These are phyloP conservation scores for Phylloporus arenicola DNA, from an alignment of 768 basidiomycete genomes.

Conservation along the genomic window DNA sequence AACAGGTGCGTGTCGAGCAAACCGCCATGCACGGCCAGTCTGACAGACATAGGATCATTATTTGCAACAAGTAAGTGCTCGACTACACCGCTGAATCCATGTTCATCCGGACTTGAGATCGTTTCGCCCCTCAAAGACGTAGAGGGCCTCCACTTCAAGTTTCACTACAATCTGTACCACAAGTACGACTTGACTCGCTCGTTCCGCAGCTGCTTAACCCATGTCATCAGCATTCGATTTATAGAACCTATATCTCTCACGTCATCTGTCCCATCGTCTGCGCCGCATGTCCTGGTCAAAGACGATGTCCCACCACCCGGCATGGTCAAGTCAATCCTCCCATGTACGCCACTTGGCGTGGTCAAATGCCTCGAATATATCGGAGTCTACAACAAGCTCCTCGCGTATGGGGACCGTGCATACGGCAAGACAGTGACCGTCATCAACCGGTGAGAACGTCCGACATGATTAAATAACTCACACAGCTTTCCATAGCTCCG, in stretches of 20 bases:
- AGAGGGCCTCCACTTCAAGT: conserved; percentile 94
- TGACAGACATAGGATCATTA: conserved; percentile 73
- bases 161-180: conserved; percentile 91
- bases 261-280: conserved; percentile 36
- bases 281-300: conserved; percentile 30
- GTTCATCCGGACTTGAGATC: conserved; percentile 43
- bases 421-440: conserved; percentile 91
- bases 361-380: conserved; percentile 91
- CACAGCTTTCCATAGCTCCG: conserved; percentile 54
- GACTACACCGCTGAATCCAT: background rate
- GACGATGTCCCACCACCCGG: conserved; percentile 70
- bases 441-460: conserved; percentile 70
- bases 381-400: conserved; percentile 88
- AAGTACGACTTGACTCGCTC: conserved; percentile 50
- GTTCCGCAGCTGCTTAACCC: background rate
- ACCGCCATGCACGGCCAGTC: background rate
- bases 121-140: conserved; percentile 97
- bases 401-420: conserved; percentile 92
- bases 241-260: conserved; percentile 72
- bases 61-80: conserved; percentile 70
- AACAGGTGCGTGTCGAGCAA: conserved; percentile 53
- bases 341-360: conserved; percentile 94
- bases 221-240: conserved; percentile 75
- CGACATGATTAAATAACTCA: background rate
- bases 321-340: conserved; percentile 92